Evolutionary conservation across 2,329 filamentous ascomycete species (phyloP).

Genomic region (Emericellopsis cladophorae): DNA sequence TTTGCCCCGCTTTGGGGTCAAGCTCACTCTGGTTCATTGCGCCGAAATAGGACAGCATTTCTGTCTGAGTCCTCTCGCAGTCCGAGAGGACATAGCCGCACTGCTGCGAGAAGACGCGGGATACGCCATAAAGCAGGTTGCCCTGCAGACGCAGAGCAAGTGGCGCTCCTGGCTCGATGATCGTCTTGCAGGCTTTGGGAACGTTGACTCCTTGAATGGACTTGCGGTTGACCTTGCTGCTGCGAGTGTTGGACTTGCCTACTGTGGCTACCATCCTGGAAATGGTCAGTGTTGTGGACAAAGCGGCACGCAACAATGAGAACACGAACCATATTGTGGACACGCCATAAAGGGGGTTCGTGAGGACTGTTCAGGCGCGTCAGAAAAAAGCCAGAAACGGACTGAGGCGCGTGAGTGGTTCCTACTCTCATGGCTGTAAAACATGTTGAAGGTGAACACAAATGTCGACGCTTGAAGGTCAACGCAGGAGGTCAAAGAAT

Average conservation of each 20-base stretch:
- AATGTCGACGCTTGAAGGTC: too few species aligned
- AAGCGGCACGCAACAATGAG: neutral
- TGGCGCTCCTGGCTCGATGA: constrained; percentile 67
- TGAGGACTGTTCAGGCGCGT: constrained; percentile 48
- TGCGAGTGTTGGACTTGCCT: constrained; percentile 55
- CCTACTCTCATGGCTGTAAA: constrained; percentile 91
- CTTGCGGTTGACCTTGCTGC: constrained; percentile 59
- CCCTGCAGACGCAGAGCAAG: constrained; percentile 85
- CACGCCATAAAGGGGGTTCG: constrained; percentile 77
- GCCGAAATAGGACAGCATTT: constrained; percentile 57
- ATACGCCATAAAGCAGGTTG: constrained; percentile 75
- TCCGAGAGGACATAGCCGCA: constrained; percentile 77
- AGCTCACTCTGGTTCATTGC: constrained; percentile 40
- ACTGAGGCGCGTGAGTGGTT: neutral
- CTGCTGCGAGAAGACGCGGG: constrained; percentile 77
- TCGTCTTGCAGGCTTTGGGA: constrained; percentile 75
- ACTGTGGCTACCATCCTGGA: constrained; percentile 82
- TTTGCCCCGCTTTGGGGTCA: constrained; percentile 58
- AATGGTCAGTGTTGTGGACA: neutral
- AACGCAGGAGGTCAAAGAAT: too few species aligned
- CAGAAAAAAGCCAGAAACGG: neutral
- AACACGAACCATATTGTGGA: constrained; percentile 75
- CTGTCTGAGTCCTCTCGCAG: constrained; percentile 59
- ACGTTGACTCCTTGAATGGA: constrained; percentile 84
- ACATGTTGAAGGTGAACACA: constrained; percentile 44